Conservation (phyloP, 2,329 filamentous ascomycete genomes). For the Hymenotorrendiella dingleyae region DNA sequence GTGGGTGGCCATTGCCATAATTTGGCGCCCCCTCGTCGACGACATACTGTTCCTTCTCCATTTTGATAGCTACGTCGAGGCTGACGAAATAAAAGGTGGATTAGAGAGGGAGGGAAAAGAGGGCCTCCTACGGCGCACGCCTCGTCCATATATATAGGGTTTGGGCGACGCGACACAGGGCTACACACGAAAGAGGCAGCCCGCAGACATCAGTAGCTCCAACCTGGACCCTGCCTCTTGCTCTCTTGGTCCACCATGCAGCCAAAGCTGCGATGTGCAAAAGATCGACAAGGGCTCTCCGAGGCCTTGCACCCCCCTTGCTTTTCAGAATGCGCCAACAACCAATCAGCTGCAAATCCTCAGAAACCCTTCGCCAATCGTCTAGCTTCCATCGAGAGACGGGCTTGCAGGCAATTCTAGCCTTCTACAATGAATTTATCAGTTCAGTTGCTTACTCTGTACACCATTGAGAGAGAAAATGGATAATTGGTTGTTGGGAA, state of each 20-base stretch:
- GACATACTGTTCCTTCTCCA: conserved; percentile 24
- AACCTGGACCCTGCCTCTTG: neutral
- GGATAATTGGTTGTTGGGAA: no score
- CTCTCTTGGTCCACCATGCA: neutral
- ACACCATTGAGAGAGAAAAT: neutral
- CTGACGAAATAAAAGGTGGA: conserved; percentile 10
- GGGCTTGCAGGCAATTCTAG: neutral
- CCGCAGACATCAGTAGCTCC: neutral
- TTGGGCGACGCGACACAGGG: conserved; percentile 2
- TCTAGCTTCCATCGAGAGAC: neutral
- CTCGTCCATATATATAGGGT: conserved; percentile 10
- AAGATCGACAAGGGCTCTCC: neutral
- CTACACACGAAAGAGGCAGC: conserved; percentile 1
- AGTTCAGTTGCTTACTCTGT: neutral
- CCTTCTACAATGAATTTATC: neutral
- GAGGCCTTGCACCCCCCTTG: no score
- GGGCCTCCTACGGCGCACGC: neutral
- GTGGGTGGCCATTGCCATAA: conserved; percentile 14
- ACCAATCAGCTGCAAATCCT: no score
- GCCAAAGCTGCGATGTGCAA: neutral
- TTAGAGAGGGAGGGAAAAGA: neutral
- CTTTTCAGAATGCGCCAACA: no score
- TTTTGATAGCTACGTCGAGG: conserved; percentile 9
- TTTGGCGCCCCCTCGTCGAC: conserved; percentile 18
- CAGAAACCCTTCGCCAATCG: no score